Conservation (phyloP, 2,329 filamentous ascomycete species). For the Paradendryphiella salina region DNA sequence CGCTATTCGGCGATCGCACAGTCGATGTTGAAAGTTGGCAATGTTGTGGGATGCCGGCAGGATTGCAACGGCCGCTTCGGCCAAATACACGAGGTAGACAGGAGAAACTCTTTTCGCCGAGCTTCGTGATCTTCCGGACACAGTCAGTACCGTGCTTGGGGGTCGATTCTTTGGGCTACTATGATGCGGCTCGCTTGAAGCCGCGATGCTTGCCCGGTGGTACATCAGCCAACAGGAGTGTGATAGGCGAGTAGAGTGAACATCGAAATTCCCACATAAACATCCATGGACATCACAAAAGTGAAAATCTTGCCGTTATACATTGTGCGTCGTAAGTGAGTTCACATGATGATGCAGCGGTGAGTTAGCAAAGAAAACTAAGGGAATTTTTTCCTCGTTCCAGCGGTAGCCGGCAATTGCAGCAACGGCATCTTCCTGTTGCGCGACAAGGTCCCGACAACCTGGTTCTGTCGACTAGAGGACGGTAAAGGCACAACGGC, state of each 20-base stretch:
- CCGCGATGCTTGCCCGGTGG: conserved; percentile 4
- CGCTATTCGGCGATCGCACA: neutral
- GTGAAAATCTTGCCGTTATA: conserved; percentile 1
- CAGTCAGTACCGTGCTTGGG: conserved; percentile 3
- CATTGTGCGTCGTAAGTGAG: neutral
- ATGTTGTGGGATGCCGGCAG: neutral
- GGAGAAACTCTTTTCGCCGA: conserved; percentile 7
- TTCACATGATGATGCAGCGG: conserved; percentile 1
- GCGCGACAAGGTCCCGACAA: conserved; percentile 11
- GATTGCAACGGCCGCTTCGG: conserved; percentile 1
- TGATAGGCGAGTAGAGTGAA: neutral
- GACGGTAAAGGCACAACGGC: conserved; percentile 10
- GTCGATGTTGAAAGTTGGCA: conserved; percentile 1
- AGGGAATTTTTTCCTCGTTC: neutral
- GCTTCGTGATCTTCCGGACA: conserved; percentile 3
- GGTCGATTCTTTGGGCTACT: neutral
- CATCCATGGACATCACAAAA: conserved; percentile 4
- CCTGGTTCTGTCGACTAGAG: conserved; percentile 16
- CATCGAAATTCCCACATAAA: conserved; percentile 6
- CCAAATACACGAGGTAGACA: neutral
- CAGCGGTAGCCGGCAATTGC: conserved; percentile 12
- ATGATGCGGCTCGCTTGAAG: conserved; percentile 7
- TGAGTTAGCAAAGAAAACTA: neutral
- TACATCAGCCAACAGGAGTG: conserved; percentile 1
- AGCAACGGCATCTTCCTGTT: conserved; percentile 10